phyloP scores from a whole-genome alignment of 768 basidiomycete genomes.

The Tylopilus sp. region DNA sequence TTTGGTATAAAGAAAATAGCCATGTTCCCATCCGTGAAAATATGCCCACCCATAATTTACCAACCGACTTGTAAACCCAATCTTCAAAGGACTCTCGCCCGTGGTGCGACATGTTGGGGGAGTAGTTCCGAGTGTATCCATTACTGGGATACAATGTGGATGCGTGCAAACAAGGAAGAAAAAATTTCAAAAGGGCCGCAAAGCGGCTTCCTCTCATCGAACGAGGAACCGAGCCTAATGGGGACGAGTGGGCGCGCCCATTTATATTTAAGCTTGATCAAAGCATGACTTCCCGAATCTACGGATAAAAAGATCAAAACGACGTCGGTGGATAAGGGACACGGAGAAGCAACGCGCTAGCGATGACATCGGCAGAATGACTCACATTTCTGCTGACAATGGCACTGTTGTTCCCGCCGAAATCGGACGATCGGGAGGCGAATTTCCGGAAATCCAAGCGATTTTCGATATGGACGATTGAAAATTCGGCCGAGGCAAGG shows the following conservation, averaged over 20 bases:
- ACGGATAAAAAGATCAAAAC: neutral
- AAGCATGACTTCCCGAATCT: slow-evolving; percentile 55
- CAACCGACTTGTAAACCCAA: neutral
- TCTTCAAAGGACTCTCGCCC: neutral
- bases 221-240: neutral
- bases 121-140: too few species aligned
- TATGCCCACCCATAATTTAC: neutral
- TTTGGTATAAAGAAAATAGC: neutral
- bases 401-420: slow-evolving; percentile 38
- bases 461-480: neutral
- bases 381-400: slow-evolving; percentile 71
- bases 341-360: neutral
- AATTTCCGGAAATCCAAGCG: slow-evolving; percentile 13
- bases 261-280: slow-evolving; percentile 21
- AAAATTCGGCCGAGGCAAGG: slow-evolving; percentile 5
- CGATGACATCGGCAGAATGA: slow-evolving; percentile 20
- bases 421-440: neutral
- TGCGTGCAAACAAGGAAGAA: neutral
- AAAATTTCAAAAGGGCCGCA: neutral
- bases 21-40: neutral
- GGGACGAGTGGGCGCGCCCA: neutral
- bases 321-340: neutral
- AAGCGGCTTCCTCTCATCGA: neutral
- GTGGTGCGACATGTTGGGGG: too few species aligned
- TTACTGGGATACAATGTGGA: neutral